Base-by-base conservation (phyloP, 768 basidiomycete genomes). In the Boletus reticuloceps region DNA sequence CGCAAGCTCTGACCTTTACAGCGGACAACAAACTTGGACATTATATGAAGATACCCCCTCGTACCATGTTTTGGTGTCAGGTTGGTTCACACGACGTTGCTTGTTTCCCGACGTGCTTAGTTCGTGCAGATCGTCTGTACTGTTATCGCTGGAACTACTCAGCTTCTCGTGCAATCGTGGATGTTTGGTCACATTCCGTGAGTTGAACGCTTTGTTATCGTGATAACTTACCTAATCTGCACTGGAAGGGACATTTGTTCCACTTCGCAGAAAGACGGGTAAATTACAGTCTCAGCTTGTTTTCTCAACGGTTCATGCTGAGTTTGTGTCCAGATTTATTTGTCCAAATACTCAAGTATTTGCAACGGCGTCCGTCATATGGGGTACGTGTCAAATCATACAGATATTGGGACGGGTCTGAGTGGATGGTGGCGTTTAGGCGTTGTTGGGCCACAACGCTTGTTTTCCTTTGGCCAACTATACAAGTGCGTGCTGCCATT, bases 1-100 rank as follows among this genome's bases (percentile, higher is more conserved):
- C 64, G 19, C 66, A 70, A 70, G 88, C 89, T 1, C 67, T 91
- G 40, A 73, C 73, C 41, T 92, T 91, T 74, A 80, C 85, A 2
- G 76, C 81, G 10, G 88, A 91, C 72, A 84, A 91, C 67, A 92
- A 93, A 70, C 84, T 89, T 46, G 88, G 85, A 11, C 88, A 88
- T 62, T 84, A 85, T 66, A 71, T 72, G 69, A 71, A 71, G 40
- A 79, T 91, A 48, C 85, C 88, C 4, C 89, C 87, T 4, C 79
- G 83, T 7, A 60, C 78, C 40, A 91, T 91, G 82, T 94, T 94
- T 74, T 77, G 70, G 66, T 77, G 75, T 20, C 89, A 91, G 67
- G 79, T 89, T 17, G 12, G 61, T 32, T 20, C 16, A 10, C 46
- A 12, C 4, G 19, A 8, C 10, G 14, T 37, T 19, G 14, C 11